Evolutionary conservation across 441 rosid genomes (phyloP).

Genomic region (Populus hybrid): DNA sequence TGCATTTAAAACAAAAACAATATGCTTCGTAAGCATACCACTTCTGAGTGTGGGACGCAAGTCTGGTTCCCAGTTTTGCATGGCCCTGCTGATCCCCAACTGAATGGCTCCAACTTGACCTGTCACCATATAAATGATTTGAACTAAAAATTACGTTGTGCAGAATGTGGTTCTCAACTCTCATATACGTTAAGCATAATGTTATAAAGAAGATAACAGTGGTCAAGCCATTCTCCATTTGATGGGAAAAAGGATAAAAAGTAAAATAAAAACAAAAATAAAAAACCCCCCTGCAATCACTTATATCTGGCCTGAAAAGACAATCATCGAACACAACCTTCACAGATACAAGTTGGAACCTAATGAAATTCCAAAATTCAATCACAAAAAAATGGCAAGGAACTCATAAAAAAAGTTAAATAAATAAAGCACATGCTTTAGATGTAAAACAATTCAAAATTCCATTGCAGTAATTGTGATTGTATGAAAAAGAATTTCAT

Average conservation of each 20-base stretch:
- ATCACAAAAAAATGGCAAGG: background rate
- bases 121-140: constrained; percentile 29
- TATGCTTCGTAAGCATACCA: constrained; percentile 37
- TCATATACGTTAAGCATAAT: background rate
- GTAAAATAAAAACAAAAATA: too few species aligned
- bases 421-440: background rate
- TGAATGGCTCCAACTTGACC: constrained; percentile 98
- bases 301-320: background rate
- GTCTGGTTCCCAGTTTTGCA: constrained; percentile 96
- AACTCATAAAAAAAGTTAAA: background rate
- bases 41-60: constrained; percentile 74
- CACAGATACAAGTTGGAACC: background rate
- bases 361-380: background rate
- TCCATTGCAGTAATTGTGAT: background rate
- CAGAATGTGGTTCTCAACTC: background rate
- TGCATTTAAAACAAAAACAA: background rate
- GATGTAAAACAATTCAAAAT: background rate
- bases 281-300: background rate
- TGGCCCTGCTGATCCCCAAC: constrained; percentile 86
- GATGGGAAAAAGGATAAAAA: too few species aligned
- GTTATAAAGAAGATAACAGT: too few species aligned
- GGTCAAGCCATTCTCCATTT: too few species aligned
- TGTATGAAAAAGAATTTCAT: background rate
- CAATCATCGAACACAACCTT: background rate
- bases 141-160: background rate